Evolutionary conservation across 352 stramenopile species (phyloP), one percentile per base, ranked within the genome.

Genomic region (Pythium dissimile): DNA sequence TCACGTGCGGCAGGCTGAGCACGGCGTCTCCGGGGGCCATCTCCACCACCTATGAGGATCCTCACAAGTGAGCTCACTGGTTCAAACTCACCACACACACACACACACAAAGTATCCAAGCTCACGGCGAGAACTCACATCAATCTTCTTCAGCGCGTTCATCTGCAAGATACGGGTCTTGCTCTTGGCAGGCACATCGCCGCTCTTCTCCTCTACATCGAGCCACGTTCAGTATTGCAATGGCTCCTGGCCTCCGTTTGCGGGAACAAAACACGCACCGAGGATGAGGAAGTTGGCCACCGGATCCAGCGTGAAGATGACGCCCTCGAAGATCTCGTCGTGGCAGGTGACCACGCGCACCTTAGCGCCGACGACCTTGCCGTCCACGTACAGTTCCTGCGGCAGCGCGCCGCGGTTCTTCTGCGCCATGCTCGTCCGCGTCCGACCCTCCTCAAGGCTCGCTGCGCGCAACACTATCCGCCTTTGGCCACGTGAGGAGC

Each of bases 231-330:
- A n/a, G n/a, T n/a, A n/a, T n/a, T n/a, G n/a, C n/a, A n/a, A n/a
- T n/a, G n/a, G n/a, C n/a, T n/a, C n/a, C n/a, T n/a, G n/a, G 9
- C 37, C 7, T 10, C 7, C 11, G 13, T 23, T 23, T 21, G 37
- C 10, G 11, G 21, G 11, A 27, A 6, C 31, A 13, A 13, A 13
- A 27, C 12, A 51, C 58, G 23, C 57, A 91, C 81, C 80, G 41
- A 94, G 72, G 49, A 94, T 71, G 50, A 94, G 78, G 64, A 94
- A 90, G 54, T 84, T 84, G 52, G 81, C 77, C 15, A 91, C 67
- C 16, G 80, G 74, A 49, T 94, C 84, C 41, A 94, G 41, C 53
- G 81, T 92, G 70, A 89, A 94, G 49, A 92, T 69, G n/a, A 70
- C 53, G 34, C 84, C 84, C 45, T 94, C 81, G 34, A 89, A 80